Evolutionary conservation across 208 protist species (phyloP), one percentile per base, ranked within the genome.

Genomic region (Wallacemonas sp.): DNA sequence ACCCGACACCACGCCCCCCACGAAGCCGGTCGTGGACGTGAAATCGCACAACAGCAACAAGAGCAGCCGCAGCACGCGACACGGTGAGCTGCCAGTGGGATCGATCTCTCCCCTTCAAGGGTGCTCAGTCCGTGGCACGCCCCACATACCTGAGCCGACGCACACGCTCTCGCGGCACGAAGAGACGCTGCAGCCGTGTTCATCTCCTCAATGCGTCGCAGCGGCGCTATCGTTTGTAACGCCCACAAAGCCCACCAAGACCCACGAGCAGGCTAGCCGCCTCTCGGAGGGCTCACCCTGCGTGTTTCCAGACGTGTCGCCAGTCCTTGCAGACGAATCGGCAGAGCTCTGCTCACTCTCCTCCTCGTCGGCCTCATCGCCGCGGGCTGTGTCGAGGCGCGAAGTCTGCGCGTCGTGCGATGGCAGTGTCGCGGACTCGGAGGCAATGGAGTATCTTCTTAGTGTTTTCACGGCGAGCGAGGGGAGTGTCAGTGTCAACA

Each of bases 391-490:
- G n/a, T n/a, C n/a, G n/a, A n/a, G n/a, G n/a, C n/a, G n/a, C n/a
- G n/a, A n/a, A n/a, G n/a, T n/a, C n/a, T n/a, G n/a, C 8, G 30
- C 34, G 15, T 4, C 9, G 28, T 58, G 30, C 15, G 19, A 0
- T 6, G 28, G 9, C 30, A 58, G 51, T 19, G n/a, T 39, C 3
- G 51, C 51, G 8, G 51, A 58, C 28, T 58, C 51, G 5, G 3
- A 56, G 49, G 49, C 75, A 11, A 81, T 81, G 70, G 63, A 62
- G 41, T 76, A 56, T 54, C 31, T 81, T 5, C 34, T 81, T 15
- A 65, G 34, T n/a, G 60, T 76, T 26, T 81, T 81, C 41, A 70
- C 70, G 6, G 33, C 54, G 3, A 36, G 30, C 19, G 27, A 60
- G 8, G 19, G 51, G 24, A 55, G 47, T n/a, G n/a, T n/a, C 47